Evolutionary conservation across 495 filamentous ascomycete genomes (phyloP), one percentile per base, ranked within the genome.

Genomic region (Penicillium odoratum): DNA sequence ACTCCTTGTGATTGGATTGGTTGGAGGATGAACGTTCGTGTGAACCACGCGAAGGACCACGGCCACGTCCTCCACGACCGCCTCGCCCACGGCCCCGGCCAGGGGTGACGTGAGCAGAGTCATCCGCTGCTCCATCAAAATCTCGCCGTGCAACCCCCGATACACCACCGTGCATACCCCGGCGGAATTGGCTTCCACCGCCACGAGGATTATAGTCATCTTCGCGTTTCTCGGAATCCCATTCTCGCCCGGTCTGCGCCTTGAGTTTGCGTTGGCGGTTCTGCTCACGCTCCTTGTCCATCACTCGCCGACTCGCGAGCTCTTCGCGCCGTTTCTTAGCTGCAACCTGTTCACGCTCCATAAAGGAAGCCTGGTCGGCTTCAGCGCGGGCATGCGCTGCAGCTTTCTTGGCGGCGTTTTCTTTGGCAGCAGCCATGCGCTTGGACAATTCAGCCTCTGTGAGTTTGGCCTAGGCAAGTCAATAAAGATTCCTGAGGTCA

Each of bases 161-260:
- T 13, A 87, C 79, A 31, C 83, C 85, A 13, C 86, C 86, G 65
- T 85, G 78, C 62, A 82, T 83, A 9, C 85, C 85, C 47, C 86
- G 74, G 16, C 81, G 70, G 63, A 70, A 76, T 25, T 71, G 68
- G 40, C 76, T 76, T 2, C 78, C 77, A 36, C 79, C 69, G 3
- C 79, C 74, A 42, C 71, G 73, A 2, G 72, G 70, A 44, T 73
- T 78, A 55, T 76, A 82, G 65, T 86, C 81, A 16, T 84, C 82
- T 59, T 91, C 87, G 25, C 79, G 80, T 68, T 93, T 92, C 59
- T 86, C 82, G 15, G 80, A 78, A 74, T 93, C 89, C 89, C 89
- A 93, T 68, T 92, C 89, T 43, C 89, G 74, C 3, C 83, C 88
- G 0, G 74, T 78, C 40, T 84, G 69, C 13, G 87, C 85, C 28